Evolutionary conservation across 108 stramenopile genomes (phyloP).

Genomic region (Skeletonema marinoi): DNA sequence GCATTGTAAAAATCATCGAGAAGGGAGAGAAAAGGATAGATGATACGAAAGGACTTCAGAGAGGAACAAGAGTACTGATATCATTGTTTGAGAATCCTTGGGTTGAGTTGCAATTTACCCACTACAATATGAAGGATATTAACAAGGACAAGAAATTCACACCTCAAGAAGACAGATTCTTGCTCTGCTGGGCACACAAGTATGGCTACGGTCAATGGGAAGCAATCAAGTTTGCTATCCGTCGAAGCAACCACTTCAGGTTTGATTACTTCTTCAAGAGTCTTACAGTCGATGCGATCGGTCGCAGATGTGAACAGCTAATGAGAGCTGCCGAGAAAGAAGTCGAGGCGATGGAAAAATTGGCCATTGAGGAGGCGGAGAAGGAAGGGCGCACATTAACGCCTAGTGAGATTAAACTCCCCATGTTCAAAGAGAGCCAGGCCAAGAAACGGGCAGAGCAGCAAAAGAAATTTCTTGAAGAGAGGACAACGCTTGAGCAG

Average conservation of each 20-base stretch:
- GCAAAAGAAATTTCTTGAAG: conserved; percentile 49
- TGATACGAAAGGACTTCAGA: conserved; percentile 72
- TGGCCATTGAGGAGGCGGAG: conserved; percentile 65
- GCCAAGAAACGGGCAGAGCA: conserved; percentile 48
- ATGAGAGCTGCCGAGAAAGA: conserved; percentile 88
- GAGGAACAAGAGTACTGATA: conserved; percentile 65
- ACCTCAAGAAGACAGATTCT: conserved; percentile 42
- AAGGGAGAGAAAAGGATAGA: conserved; percentile 82
- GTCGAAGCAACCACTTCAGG: conserved; percentile 77
- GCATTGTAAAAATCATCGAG: conserved; percentile 81
- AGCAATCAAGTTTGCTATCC: conserved; percentile 87
- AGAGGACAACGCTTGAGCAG: conserved; percentile 56
- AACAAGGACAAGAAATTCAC: conserved; percentile 61
- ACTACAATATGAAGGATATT: conserved; percentile 48
- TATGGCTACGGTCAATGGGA: conserved; percentile 90
- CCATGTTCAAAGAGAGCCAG: conserved; percentile 69
- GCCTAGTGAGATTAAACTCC: conserved; percentile 53
- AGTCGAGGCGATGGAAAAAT: conserved; percentile 77
- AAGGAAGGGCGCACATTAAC: conserved; percentile 37
- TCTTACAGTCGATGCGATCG: conserved; percentile 48
- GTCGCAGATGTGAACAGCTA: conserved; percentile 82
- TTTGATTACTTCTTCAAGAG: conserved; percentile 84
- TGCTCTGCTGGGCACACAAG: conserved; percentile 74
- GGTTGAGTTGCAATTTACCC: conserved; percentile 82
- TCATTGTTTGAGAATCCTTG: conserved; percentile 90